Evolutionary conservation across 345 rosid genomes (phyloP), one percentile per base, ranked within the genome.

Genomic region (Gossypium sturtianum): DNA sequence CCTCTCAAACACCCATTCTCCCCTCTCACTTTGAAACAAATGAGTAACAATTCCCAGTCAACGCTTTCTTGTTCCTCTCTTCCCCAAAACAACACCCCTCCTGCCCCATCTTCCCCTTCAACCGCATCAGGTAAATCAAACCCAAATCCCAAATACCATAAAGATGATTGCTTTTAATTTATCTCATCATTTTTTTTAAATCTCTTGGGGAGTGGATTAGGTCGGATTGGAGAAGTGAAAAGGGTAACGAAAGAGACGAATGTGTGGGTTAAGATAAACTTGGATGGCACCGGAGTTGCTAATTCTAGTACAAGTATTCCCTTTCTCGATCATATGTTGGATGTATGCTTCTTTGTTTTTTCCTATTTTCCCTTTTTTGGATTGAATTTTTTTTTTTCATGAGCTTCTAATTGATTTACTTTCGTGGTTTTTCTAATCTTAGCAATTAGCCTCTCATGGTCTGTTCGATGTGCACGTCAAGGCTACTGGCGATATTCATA

Each of bases 391-490:
- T 23, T 23, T 41, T 68, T 47, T 70, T 20, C 41, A 23, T n/a
- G 7, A 38, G 66, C n/a, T 47, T 15, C n/a, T 49, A 13, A 56
- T 22, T 62, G 71, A n/a, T 70, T 44, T 29, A 53, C 57, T 56
- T 20, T 58, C 5, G 13, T 44, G 58, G 2, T 3, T 57, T 63
- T 70, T 66, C 41, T 19, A 59, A 59, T 59, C 38, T 71, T 77
- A 95, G 99, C 99, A 95, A 95, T 86, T 93, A 80, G 93, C 98
- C 72, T 93, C 97, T 43, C 99, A 93, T 77, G 99, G 97, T 23
- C 82, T 95, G 76, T 88, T 95, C 8, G 97, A 95, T 76, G 91
- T 95, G 41, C 93, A 90, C 56, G 97, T 91, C 54, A 88, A 85
- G 89, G 98, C 93, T 27, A 89, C 91, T 9, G 98, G 99, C 25